Evolutionary conservation across 176 grass and related monocot species (phyloP).

Genomic region (Aegilops longissima): DNA sequence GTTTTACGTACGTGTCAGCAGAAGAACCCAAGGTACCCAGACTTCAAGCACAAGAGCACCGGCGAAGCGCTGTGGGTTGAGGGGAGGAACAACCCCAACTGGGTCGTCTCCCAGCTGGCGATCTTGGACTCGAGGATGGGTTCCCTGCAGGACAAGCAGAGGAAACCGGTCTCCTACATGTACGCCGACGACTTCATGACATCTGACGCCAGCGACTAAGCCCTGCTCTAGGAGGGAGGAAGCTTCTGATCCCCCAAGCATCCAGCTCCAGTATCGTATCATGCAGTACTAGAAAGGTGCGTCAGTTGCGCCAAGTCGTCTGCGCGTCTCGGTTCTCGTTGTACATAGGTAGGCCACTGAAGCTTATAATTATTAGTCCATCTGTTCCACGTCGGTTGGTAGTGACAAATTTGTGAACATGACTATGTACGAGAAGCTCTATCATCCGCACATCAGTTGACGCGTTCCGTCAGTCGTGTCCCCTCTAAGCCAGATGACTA

Average conservation of each 20-base stretch:
- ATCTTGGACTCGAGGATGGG: constrained; percentile 70
- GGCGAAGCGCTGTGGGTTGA: constrained; percentile 78
- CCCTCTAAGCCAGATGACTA: neutral
- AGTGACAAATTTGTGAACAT: neutral
- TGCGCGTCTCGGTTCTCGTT: neutral
- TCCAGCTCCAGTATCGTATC: neutral
- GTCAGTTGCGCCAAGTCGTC: neutral
- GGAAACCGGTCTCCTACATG: constrained; percentile 57
- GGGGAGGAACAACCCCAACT: constrained; percentile 60
- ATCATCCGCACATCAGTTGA: neutral
- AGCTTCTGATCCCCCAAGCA: neutral
- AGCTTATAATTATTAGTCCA: neutral
- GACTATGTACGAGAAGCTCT: neutral
- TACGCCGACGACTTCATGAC: constrained; percentile 56
- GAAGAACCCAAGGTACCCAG: constrained; percentile 69
- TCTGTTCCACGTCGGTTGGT: neutral
- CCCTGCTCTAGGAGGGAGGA: neutral
- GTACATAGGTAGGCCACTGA: constrained; percentile 27
- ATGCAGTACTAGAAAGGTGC: neutral
- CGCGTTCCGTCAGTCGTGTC: neutral
- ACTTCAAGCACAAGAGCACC: constrained; percentile 77
- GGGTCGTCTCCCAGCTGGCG: constrained; percentile 72
- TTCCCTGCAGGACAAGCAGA: constrained; percentile 42
- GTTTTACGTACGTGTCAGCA: constrained; percentile 26
- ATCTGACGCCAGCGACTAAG: neutral